Evolutionary conservation across 1,284 basidiomycete genomes (phyloP).

Genomic region (Moesziomyces sp.): DNA sequence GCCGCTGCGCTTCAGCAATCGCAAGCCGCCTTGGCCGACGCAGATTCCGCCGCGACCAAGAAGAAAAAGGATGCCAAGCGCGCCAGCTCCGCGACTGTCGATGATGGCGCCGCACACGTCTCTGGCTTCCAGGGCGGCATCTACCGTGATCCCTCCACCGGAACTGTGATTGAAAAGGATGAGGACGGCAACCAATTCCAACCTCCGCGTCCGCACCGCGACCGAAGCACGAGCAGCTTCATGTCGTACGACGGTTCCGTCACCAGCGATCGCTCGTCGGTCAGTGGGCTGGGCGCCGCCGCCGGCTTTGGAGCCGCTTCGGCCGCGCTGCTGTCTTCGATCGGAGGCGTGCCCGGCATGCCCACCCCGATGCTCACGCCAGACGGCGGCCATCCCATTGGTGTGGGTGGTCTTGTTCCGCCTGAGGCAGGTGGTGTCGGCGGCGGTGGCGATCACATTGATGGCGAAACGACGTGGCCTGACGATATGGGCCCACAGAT

Average conservation of each 20-base stretch:
- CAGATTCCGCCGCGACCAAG: slow-evolving; percentile 8
- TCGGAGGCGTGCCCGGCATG: slow-evolving; percentile 41
- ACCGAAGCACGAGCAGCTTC: slow-evolving; percentile 44
- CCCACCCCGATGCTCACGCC: slow-evolving; percentile 45
- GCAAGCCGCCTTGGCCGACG: slow-evolving; percentile 30
- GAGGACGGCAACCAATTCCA: slow-evolving; percentile 30
- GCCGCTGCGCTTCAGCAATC: slow-evolving; percentile 27
- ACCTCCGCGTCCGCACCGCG: slow-evolving; percentile 18
- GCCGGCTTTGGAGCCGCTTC: slow-evolving; percentile 52
- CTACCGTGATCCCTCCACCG: slow-evolving; percentile 54
- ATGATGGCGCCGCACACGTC: slow-evolving; percentile 11
- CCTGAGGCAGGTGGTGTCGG: slow-evolving; percentile 29
- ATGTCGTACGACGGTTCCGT: slow-evolving; percentile 46
- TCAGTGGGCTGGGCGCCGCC: slow-evolving; percentile 56
- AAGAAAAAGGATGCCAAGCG: slow-evolving; percentile 25
- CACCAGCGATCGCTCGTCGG: slow-evolving; percentile 41
- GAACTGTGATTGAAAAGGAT: slow-evolving; percentile 46
- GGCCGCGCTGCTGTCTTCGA: slow-evolving; percentile 50
- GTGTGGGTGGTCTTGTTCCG: slow-evolving; percentile 30
- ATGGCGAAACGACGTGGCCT: slow-evolving; percentile 44
- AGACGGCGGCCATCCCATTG: slow-evolving; percentile 27
- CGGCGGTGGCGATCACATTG: slow-evolving; percentile 43
- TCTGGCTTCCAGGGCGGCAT: slow-evolving; percentile 46
- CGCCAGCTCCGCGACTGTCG: slow-evolving; percentile 1
- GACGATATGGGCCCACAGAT: slow-evolving; percentile 58